Conservation (phyloP, 1,139 yeast species). For the Hanseniaspora uvarum region DNA sequence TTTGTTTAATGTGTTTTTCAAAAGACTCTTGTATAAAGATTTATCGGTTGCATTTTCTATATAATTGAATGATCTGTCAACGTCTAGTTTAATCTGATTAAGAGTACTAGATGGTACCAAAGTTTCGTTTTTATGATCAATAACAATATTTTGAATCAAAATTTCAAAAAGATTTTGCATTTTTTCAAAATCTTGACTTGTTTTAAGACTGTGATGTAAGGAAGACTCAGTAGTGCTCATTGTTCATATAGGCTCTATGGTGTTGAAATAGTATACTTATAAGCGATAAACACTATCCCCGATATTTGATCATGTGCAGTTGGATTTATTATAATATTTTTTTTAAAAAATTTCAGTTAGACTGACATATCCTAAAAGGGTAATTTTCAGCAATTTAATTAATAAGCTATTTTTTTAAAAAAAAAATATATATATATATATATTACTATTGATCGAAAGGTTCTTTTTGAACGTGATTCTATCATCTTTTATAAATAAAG, state of each 20-base stretch:
- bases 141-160: not conserved
- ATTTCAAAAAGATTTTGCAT: not conserved
- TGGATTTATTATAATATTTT: not conserved
- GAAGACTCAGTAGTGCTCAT: not conserved
- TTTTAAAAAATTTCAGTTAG: not conserved
- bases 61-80: constrained; percentile 54
- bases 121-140: not conserved
- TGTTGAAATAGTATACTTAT: no score
- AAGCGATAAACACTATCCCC: not conserved
- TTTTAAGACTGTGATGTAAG: not conserved
- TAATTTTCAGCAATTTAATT: not conserved
- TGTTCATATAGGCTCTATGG: not conserved
- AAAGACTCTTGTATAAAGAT: constrained; percentile 33
- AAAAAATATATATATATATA: no score
- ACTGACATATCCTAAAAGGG: constrained; percentile 6
- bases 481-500: no score
- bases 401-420: not conserved
- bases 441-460: no score
- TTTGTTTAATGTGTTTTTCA: constrained; percentile 42
- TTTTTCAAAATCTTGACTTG: not conserved
- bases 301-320: not conserved
- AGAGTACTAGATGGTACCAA: not conserved
- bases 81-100: constrained; percentile 63
- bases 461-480: no score
- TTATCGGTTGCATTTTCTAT: constrained; percentile 22